A percentile compares a stretch with the other conserved stretches of the same genome.
Evolutionary conservation across 1,284 basidiomycete species (phyloP).

Genomic region (Exobasidium rhododendri): DNA sequence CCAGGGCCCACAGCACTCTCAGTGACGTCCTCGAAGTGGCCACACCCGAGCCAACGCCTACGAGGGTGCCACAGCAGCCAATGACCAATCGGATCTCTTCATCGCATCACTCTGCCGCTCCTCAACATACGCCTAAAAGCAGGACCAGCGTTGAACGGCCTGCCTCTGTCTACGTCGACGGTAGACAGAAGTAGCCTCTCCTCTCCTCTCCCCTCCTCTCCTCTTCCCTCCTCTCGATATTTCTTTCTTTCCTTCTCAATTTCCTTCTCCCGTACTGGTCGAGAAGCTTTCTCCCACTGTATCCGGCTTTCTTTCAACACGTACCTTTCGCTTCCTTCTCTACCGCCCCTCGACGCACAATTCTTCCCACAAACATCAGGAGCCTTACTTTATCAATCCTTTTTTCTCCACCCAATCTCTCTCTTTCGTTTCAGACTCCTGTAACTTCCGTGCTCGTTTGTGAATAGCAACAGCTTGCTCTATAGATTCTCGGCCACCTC

Average conservation of each 20-base stretch:
- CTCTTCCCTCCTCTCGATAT: too few species aligned
- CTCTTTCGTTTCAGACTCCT: slow-evolving; percentile 3
- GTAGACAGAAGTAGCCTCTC: not conserved
- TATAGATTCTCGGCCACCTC: too few species aligned
- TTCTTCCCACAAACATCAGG: slow-evolving; percentile 1
- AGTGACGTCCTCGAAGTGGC: not conserved
- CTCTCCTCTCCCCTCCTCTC: not conserved
- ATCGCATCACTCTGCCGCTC: not conserved
- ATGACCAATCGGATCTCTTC: not conserved
- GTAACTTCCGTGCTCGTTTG: slow-evolving; percentile 4
- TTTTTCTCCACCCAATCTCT: not conserved
- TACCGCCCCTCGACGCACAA: not conserved
- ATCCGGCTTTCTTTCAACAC: too few species aligned
- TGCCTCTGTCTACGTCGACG: slow-evolving; percentile 1
- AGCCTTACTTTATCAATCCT: slow-evolving; percentile 17
- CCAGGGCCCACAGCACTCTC: not conserved
- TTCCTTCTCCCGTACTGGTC: too few species aligned
- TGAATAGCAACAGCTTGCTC: too few species aligned
- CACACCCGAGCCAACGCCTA: not conserved
- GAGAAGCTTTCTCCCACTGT: too few species aligned
- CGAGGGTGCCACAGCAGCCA: too few species aligned
- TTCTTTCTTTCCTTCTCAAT: too few species aligned
- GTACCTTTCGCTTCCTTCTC: too few species aligned
- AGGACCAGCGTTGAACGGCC: not conserved
- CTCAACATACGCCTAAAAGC: not conserved